Evolutionary conservation across 1,284 basidiomycete genomes (phyloP), one percentile per base, ranked within the genome.

Genomic region (Ustilago hordei): DNA sequence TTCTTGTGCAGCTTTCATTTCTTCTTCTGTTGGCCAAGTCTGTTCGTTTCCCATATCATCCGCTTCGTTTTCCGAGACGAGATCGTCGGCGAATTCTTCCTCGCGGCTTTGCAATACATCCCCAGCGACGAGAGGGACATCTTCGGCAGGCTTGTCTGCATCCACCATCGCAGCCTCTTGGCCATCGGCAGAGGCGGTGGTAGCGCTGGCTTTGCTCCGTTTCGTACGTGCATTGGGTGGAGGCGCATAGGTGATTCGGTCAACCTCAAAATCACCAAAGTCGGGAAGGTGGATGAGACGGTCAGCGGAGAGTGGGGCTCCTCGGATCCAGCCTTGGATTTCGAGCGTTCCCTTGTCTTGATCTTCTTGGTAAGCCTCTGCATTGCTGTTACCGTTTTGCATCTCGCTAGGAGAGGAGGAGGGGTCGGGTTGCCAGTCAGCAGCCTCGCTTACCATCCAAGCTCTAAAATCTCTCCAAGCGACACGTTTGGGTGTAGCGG

Each of bases 11-110:
- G 67, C 66, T 88, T 76, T 69, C 91, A 99, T 93, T 86, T 98
- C 96, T 80, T 98, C 96, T 85, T 98, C 95, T 0, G 95, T 98
- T 0, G 96, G 96, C 95, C 96, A 98, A 0, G 96, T 99, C 87
- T 99, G 96, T 84, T 99, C 96, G 84, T 96, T 96, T 15, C 90
- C 91, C 87, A 98, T 89, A 69, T 93, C 91, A 81, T 98, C 95
- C 0, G 93, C 93, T 36, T 92, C 91, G 83, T 98, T 98, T 69
- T 91, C 92, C 0, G 93, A 93, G 2, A 94, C 90, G 35, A 98
- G 88, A 6, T 95, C 96, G 85, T 99, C 96, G 1, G 93, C 93
- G 1, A 91, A 88, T 8, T 92, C 91, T 0, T 89, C 86, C 9
- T 85, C 76, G 23, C 83, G 60, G 90, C 89, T 11, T 90, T 90